These are phyloP conservation scores for Podaxis mareebaensis DNA, from an alignment of 768 basidiomycete genomes.

Conservation along the genomic window DNA sequence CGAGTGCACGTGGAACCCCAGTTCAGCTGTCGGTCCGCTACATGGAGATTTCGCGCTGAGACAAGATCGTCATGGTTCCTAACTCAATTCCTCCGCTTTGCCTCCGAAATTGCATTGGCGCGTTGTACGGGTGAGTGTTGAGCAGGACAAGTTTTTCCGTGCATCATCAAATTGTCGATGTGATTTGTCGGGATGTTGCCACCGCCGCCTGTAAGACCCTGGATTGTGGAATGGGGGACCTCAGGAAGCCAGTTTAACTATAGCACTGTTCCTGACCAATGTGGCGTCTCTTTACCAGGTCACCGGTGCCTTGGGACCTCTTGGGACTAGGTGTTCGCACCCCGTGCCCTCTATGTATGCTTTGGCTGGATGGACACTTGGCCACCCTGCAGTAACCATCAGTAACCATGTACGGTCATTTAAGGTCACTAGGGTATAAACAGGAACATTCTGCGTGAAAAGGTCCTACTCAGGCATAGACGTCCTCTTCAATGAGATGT, in stretches of 20 bases:
- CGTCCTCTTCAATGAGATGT: neutral
- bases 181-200: constrained; percentile 5
- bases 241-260: constrained; percentile 7
- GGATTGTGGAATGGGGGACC: neutral
- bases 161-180: neutral
- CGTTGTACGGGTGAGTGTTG: neutral
- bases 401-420: no score
- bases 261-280: constrained; percentile 17
- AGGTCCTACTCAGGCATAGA: neutral
- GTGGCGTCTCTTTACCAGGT: constrained; percentile 15
- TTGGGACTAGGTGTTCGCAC: constrained; percentile 7
- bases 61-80: neutral
- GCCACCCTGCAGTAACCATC: neutral
- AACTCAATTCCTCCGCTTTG: constrained; percentile 10
- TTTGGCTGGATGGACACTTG: neutral
- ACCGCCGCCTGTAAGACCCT: neutral
- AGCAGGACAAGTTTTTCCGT: constrained; percentile 4
- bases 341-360: neutral
- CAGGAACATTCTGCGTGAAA: neutral
- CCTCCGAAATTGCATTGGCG: neutral
- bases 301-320: constrained; percentile 18
- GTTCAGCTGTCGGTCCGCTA: constrained; percentile 11
- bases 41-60: constrained; percentile 8
- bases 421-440: neutral
- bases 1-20: constrained; percentile 27